Evolutionary conservation across 1,284 basidiomycete species (phyloP), one percentile per base, ranked within the genome.

Genomic region (Cerioporus squamosus): DNA sequence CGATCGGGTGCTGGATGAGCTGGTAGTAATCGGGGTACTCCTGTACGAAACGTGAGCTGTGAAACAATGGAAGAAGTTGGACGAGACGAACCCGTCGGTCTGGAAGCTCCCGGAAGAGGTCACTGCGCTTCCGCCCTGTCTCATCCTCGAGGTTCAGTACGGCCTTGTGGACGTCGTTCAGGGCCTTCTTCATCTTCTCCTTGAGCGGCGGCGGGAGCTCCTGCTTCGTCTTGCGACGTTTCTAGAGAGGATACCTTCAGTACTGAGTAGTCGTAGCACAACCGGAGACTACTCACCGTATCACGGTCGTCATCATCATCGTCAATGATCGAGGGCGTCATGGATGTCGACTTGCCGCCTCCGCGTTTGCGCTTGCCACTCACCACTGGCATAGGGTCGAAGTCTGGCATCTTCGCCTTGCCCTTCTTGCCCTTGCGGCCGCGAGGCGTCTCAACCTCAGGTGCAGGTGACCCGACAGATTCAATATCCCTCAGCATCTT

Each of bases 21-120:
- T 75, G 74, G 62, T 75, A 95, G 74, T 98, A 98, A 70, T 97
- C 94, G 7, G 95, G 94, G 71, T 97, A 98, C 62, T 92, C 87
- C 84, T 91, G 68, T 17, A 36, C n/a, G 51, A 58, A n/a, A 45
- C 57, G 39, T 66, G 47, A 60, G 22, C 38, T 50, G 15, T 58
- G 18, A 53, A 51, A n/a, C 8, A 23, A 17, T 39, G 38, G 18
- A 24, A 44, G 40, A 2, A 10, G 51, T 50, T 42, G 44, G n/a
- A 39, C 23, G 43, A 17, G 18, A 73, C 83, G 66, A 68, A 90
- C 88, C 72, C 84, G 81, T 73, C 81, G 87, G 72, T 91, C 87
- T 10, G 93, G 93, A 14, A 90, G 80, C 57, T 93, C 87, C 66
- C 86, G 81, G 82, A 96, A 95, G 57, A 94, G 83, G 59, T 91